These are phyloP conservation scores for Xylariaceae sp. DNA, from an alignment of 2,329 filamentous ascomycete genomes.

Conservation along the genomic window DNA sequence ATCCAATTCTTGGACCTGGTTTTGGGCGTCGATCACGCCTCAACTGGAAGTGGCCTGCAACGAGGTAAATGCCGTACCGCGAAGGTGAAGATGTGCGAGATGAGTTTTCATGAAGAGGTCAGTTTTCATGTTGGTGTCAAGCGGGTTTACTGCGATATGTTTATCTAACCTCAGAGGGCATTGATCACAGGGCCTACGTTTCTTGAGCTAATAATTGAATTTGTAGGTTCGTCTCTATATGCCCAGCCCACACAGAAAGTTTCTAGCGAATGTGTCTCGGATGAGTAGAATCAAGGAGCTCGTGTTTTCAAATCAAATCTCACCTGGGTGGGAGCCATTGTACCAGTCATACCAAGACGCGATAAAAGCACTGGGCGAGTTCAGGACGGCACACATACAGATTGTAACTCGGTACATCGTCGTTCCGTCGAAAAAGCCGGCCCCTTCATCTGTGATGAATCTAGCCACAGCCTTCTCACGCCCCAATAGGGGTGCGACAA, in stretches of 20 bases:
- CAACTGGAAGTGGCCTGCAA: conserved; percentile 44
- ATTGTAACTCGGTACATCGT: conserved; percentile 93
- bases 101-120: conserved; percentile 63
- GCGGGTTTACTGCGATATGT: too few relatives aligned
- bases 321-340: conserved; percentile 52
- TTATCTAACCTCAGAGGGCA: too few relatives aligned
- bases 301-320: conserved; percentile 46
- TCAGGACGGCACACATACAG: conserved; percentile 86
- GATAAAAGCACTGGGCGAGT: conserved; percentile 73
- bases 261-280: conserved; percentile 72
- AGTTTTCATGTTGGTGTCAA: neutral
- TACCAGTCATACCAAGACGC: conserved; percentile 69
- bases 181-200: too few relatives aligned
- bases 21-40: conserved; percentile 77
- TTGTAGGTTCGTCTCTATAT: conserved; percentile 77
- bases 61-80: neutral
- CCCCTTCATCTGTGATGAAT: conserved; percentile 42
- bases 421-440: conserved; percentile 64
- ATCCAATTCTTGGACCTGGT: conserved; percentile 93
- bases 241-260: conserved; percentile 81
- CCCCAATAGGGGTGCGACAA: conserved; percentile 21
- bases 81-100: conserved; percentile 21
- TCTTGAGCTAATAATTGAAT: neutral
- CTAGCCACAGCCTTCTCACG: conserved; percentile 52
- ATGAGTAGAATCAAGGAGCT: conserved; percentile 78